Base-by-base conservation (phyloP, 495 filamentous ascomycete genomes). In the Pseudotulostoma volvatum region DNA sequence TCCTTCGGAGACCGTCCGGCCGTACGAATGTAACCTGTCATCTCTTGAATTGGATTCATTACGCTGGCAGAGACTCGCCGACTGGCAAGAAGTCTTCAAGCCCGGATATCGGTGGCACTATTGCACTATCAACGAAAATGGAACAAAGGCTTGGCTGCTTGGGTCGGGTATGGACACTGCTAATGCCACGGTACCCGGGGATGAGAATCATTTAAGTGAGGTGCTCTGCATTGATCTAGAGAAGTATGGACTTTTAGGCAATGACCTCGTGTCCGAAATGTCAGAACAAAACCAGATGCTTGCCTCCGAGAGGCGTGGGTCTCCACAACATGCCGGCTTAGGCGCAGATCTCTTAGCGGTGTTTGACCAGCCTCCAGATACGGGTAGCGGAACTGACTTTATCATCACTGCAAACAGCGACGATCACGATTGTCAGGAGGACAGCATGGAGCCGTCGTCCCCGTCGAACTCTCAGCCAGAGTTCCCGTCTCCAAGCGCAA, bases 101-200 rank as follows among this genome's bases (percentile, higher is more conserved):
- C 67, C 74, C 1, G 79, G 79, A 7, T 96, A 86, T 54, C 75
- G 85, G 36, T 96, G 92, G 92, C 88, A 95, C 55, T 97, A 97
- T 53, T 95, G 90, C 53, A 86, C 84, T 0, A 77, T 93, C 56
- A 85, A 94, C 52, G 75, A 90, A 44, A 78, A 86, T 39, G 86
- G 84, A 1, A 95, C 90, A 2, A 93, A 92, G 47, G 88, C 85
- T 7, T 97, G 93, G 84, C 63, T 97, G 5, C 68, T 97, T n/a
- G 90, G 90, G 15, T 93, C 85, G 51, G 77, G 77, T 7, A 81
- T 77, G 3, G 84, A 94, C 41, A 39, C 61, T 18, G 51, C 62
- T 0, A 63, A 61, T 39, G 56, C 60, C 9, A 64, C 64, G n/a
- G 68, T 57, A 33, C 64, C 60, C 13, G 63, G 59, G 32, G 65